Evolutionary conservation across 2,329 filamentous ascomycete species (phyloP).

Genomic region (Amylocarpus encephaloides): DNA sequence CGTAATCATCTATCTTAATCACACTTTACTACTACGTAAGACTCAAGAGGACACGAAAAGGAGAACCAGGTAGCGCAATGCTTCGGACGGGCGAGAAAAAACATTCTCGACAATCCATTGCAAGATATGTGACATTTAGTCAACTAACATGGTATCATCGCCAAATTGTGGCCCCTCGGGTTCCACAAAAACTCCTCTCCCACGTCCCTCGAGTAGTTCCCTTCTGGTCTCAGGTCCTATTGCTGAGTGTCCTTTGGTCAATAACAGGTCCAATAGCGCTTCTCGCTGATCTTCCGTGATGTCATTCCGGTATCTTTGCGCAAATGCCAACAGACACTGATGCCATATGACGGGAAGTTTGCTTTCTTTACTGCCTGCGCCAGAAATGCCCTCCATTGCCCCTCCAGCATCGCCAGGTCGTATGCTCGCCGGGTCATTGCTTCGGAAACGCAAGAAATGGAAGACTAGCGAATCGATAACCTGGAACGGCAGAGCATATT

Average conservation of each 20-base stretch:
- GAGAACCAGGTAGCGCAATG: too few relatives aligned
- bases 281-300: slow-evolving; percentile 94
- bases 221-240: slow-evolving; percentile 89
- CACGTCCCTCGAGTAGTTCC: slow-evolving; percentile 81
- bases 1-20: background rate
- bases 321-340: slow-evolving; percentile 85
- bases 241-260: slow-evolving; percentile 76
- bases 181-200: slow-evolving; percentile 68
- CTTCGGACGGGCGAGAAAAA: too few relatives aligned
- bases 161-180: slow-evolving; percentile 49
- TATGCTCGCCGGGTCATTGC: slow-evolving; percentile 53
- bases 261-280: slow-evolving; percentile 77
- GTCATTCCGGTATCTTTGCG: slow-evolving; percentile 90
- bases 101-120: too few relatives aligned
- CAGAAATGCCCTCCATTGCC: slow-evolving; percentile 45
- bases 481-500: slow-evolving; percentile 91
- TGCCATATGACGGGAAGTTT: slow-evolving; percentile 94
- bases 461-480: slow-evolving; percentile 93
- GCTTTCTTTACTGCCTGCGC: slow-evolving; percentile 42
- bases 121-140: slow-evolving; percentile 18
- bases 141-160: slow-evolving; percentile 88
- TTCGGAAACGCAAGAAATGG: slow-evolving; percentile 88
- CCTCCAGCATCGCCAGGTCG: slow-evolving; percentile 44
- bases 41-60: too few relatives aligned
- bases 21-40: too few relatives aligned